Conservation (phyloP, 345 rosid species). For the Hypericum perforatum region DNA sequence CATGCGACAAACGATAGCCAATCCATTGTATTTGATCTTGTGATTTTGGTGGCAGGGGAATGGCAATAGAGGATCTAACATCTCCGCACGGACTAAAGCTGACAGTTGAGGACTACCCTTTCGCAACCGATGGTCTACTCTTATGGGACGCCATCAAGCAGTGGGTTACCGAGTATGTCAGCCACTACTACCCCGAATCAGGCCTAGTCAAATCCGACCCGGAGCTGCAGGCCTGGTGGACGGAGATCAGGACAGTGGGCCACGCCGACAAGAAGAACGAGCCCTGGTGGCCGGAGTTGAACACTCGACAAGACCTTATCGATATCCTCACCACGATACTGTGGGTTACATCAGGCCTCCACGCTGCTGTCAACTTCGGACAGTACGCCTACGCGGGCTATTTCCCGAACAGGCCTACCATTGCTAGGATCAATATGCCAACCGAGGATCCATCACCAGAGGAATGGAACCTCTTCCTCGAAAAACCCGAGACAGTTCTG, state of each 20-base stretch:
- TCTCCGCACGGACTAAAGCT: slow-evolving; percentile 43
- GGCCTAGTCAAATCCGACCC: slow-evolving; percentile 19
- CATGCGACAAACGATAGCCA: not conserved
- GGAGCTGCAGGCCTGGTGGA: slow-evolving; percentile 59
- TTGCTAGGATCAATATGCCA: slow-evolving; percentile 36
- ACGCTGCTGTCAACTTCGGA: slow-evolving; percentile 46
- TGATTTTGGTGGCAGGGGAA: too few species aligned
- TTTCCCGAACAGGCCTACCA: slow-evolving; percentile 43
- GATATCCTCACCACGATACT: slow-evolving; percentile 29
- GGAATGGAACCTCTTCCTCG: slow-evolving; percentile 23
- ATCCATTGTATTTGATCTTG: not conserved
- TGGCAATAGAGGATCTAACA: slow-evolving; percentile 43
- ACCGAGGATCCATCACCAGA: slow-evolving; percentile 26
- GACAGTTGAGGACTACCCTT: slow-evolving; percentile 48
- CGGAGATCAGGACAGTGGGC: slow-evolving; percentile 35
- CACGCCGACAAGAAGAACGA: slow-evolving; percentile 44
- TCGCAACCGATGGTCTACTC: slow-evolving; percentile 44
- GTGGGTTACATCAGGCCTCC: slow-evolving; percentile 44
- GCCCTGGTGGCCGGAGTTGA: slow-evolving; percentile 42
- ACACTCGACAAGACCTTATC: slow-evolving; percentile 23
- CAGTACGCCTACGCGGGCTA: slow-evolving; percentile 40
- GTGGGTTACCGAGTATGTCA: slow-evolving; percentile 41
- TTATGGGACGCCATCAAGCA: slow-evolving; percentile 35
- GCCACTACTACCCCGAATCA: slow-evolving; percentile 34
- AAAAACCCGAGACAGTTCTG: slow-evolving; percentile 27